phyloP scores from a whole-genome alignment of 345 rosid species.

The Barbarea vulgaris region DNA sequence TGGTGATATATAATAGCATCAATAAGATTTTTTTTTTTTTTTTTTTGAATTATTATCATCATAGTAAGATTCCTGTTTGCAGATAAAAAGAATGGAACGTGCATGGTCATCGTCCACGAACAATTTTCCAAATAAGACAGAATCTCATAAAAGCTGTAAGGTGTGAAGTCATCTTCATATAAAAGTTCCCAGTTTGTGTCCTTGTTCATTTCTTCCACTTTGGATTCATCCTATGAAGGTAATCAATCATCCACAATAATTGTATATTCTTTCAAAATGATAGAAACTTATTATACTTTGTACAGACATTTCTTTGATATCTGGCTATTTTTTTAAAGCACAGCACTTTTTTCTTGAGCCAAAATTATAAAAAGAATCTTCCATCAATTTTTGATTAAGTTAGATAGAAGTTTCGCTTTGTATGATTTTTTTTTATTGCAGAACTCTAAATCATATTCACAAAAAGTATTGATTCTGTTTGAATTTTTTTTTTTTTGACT shows the following conservation, averaged over 20 bases:
- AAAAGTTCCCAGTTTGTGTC: constrained; percentile 13
- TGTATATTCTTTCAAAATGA: neutral
- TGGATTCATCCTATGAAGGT: neutral
- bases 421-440: neutral
- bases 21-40: too few relatives aligned
- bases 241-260: neutral
- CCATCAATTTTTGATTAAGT: neutral
- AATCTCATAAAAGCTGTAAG: constrained; percentile 22
- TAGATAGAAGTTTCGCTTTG: neutral
- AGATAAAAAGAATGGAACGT: constrained; percentile 6
- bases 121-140: constrained; percentile 26
- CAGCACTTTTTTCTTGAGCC: neutral
- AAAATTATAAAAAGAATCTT: neutral
- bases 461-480: too few relatives aligned
- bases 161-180: constrained; percentile 15
- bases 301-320: neutral
- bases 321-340: neutral
- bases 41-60: too few relatives aligned
- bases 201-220: neutral
- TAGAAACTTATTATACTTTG: neutral
- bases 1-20: too few relatives aligned
- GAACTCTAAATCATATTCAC: neutral
- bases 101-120: constrained; percentile 21
- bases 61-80: neutral
- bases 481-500: too few relatives aligned